Percentiles rank a stretch among this genome's conserved stretches.
phyloP scores from a whole-genome alignment of 352 stramenopile species.

The Pythium aquatile region DNA sequence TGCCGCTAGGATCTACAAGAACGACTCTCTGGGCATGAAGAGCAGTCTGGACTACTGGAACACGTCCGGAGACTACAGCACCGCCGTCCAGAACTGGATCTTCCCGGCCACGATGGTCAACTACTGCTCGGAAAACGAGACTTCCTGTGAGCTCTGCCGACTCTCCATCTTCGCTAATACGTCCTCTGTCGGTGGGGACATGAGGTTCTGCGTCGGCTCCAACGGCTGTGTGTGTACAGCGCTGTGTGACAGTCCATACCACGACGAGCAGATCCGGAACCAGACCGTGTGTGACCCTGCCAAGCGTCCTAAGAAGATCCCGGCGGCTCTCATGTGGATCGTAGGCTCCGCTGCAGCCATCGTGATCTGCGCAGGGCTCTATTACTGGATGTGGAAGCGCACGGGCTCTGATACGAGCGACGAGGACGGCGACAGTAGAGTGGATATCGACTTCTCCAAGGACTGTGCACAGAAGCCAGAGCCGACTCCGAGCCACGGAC shows the following conservation, averaged over 20 bases:
- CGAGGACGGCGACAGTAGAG: background rate
- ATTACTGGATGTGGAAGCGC: constrained; percentile 18
- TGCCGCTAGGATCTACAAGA: constrained; percentile 6
- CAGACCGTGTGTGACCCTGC: constrained; percentile 3
- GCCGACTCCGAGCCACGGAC: background rate
- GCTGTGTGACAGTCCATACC: constrained; percentile 7
- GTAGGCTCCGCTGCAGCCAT: constrained; percentile 1
- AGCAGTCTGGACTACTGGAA: constrained; percentile 17
- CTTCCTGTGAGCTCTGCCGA: constrained; percentile 3
- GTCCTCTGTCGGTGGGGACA: background rate
- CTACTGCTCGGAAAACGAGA: constrained; percentile 10
- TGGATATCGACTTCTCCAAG: background rate
- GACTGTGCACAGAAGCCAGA: constrained; percentile 1
- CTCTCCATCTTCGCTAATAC: constrained; percentile 4
- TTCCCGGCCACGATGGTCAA: constrained; percentile 13
- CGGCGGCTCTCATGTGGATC: constrained; percentile 10
- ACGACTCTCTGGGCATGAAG: constrained; percentile 1
- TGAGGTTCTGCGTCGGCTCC: constrained; percentile 13
- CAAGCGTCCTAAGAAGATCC: constrained; percentile 9
- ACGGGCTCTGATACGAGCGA: background rate
- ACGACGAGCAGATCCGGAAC: background rate
- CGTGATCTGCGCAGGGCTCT: constrained; percentile 3
- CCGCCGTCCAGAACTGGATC: constrained; percentile 13
- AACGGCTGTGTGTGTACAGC: constrained; percentile 12
- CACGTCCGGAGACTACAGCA: constrained; percentile 9